Percentiles rank a stretch among this genome's conserved stretches.
These are phyloP conservation scores for Otatea glauca DNA, from an alignment of 176 grass and related monocot genomes.

Conservation along the genomic window DNA sequence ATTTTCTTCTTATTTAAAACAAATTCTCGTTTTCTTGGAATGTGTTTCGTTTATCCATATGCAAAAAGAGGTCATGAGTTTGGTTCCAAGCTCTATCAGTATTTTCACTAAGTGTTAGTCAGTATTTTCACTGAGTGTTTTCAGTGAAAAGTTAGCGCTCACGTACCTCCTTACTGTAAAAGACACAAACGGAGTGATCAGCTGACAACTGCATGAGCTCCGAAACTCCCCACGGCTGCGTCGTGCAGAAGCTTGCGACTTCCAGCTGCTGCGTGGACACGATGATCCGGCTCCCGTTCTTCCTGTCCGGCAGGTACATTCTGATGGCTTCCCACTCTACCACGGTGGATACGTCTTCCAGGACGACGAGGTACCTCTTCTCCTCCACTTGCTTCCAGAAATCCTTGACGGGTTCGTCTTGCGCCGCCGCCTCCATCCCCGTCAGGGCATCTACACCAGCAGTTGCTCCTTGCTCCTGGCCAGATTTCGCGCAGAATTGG, in stretches of 20 bases:
- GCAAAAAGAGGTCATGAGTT: no score
- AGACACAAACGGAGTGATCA: conserved; percentile 17
- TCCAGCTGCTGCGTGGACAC: conserved; percentile 29
- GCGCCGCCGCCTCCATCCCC: no score
- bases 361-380: conserved; percentile 38
- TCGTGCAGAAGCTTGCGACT: conserved; percentile 24
- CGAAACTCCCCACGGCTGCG: not conserved
- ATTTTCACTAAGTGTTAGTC: no score
- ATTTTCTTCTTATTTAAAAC: no score
- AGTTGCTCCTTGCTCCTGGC: no score
- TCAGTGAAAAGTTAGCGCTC: no score
- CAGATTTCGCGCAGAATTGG: no score
- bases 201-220: conserved; percentile 9
- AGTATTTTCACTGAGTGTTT: no score
- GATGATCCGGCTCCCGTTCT: conserved; percentile 39
- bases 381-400: not conserved
- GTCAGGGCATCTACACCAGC: no score
- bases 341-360: conserved; percentile 35
- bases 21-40: no score
- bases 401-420: not conserved
- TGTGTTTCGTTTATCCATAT: no score
- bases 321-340: conserved; percentile 40
- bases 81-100: no score
- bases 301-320: conserved; percentile 9
- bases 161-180: not conserved